A percentile compares a stretch with the other conserved stretches of the same genome.
Evolutionary conservation across 208 protist genomes (phyloP).

Genomic region (Phytomonas serpens): DNA sequence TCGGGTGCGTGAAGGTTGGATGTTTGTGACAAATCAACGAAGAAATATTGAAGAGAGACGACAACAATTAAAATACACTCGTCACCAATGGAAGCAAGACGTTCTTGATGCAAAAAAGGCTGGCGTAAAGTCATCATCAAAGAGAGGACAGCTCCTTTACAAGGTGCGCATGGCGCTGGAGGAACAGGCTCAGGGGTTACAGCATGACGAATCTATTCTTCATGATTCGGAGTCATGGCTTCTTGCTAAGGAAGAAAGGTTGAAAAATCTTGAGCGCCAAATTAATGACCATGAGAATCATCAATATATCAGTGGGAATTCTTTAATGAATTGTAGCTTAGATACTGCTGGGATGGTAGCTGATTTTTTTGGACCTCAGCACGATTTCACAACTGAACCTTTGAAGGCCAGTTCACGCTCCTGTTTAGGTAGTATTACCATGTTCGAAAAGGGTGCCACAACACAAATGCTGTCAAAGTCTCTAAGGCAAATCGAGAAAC

Average conservation of each 20-base stretch:
- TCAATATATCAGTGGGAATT: constrained; percentile 16
- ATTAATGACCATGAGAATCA: constrained; percentile 48
- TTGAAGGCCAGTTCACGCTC: background rate
- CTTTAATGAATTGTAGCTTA: constrained; percentile 26
- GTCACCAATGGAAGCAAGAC: constrained; percentile 76
- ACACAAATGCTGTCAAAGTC: constrained; percentile 42
- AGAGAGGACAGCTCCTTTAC: constrained; percentile 57
- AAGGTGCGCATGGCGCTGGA: constrained; percentile 51
- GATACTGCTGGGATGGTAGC: constrained; percentile 44
- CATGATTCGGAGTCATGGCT: constrained; percentile 69
- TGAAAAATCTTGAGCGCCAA: constrained; percentile 54
- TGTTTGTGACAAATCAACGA: constrained; percentile 12
- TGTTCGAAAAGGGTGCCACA: constrained; percentile 16
- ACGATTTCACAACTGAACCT: background rate
- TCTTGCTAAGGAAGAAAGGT: constrained; percentile 58
- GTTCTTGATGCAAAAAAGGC: constrained; percentile 63
- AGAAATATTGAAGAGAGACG: constrained; percentile 46
- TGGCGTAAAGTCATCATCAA: constrained; percentile 62
- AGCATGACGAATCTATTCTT: constrained; percentile 61
- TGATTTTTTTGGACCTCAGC: constrained; percentile 49
- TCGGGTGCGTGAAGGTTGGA: constrained; percentile 7
- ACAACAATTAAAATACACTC: constrained; percentile 38
- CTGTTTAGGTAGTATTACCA: background rate
- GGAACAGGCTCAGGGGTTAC: constrained; percentile 42
- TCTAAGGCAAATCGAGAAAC: constrained; percentile 54